A percentile compares a stretch with the other conserved stretches of the same genome.
Conservation (phyloP, 768 basidiomycete species). For the Xerocomellus chrysenteron region DNA sequence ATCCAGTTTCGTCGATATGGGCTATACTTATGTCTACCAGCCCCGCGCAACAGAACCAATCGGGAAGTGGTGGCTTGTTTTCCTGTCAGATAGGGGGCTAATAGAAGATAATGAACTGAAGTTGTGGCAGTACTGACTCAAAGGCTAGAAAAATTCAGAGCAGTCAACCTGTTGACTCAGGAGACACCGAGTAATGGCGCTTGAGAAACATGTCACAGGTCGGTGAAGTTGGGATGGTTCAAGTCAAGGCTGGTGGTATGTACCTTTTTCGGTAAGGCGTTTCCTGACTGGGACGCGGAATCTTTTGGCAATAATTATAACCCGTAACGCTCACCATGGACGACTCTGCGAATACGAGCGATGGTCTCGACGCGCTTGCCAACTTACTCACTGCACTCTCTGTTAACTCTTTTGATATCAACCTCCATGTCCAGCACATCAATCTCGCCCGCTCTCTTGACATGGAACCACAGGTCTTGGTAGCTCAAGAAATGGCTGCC, state of each 20-base stretch:
- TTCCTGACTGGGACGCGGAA: background rate
- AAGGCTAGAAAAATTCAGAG: too few species aligned
- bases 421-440: conserved; percentile 67
- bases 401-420: conserved; percentile 57
- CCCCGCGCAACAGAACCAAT: background rate
- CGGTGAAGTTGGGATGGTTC: background rate
- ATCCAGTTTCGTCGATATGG: background rate
- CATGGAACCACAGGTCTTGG: conserved; percentile 56
- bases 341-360: conserved; percentile 35
- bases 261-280: conserved; percentile 10
- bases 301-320: background rate
- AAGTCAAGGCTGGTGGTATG: too few species aligned
- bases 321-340: conserved; percentile 40
- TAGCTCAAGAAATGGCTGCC: conserved; percentile 66
- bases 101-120: background rate
- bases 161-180: background rate
- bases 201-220: too few species aligned
- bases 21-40: background rate
- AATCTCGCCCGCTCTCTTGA: conserved; percentile 54
- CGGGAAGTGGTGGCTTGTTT: background rate
- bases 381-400: conserved; percentile 58
- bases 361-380: conserved; percentile 63
- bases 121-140: too few species aligned
- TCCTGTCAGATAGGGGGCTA: background rate
- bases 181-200: background rate